phyloP scores from a whole-genome alignment of 495 filamentous ascomycete genomes.

The Aspergillus saccharolyticus region DNA sequence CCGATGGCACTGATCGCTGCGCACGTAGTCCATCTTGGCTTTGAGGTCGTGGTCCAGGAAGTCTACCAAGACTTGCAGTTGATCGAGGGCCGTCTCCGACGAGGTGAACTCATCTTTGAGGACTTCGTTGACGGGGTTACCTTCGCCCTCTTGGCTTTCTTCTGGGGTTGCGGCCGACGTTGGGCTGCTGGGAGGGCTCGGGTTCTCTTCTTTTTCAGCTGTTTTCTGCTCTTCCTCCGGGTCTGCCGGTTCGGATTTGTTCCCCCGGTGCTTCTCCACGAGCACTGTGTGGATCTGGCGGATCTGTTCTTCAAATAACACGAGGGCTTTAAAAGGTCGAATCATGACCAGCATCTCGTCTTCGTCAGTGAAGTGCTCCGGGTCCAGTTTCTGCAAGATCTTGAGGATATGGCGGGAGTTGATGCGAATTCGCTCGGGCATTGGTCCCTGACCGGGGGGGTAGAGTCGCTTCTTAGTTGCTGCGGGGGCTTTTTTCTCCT shows the following conservation, averaged over 20 bases:
- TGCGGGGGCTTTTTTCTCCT: not conserved
- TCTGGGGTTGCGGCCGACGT: no score
- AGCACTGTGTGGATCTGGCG: not conserved
- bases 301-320: not conserved
- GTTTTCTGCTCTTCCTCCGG: not conserved
- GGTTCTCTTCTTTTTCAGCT: not conserved
- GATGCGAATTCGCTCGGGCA: constrained; percentile 1
- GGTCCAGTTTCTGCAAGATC: not conserved
- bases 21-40: not conserved
- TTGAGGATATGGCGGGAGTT: not conserved
- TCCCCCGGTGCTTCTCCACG: not conserved
- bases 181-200: not conserved
- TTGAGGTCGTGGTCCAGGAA: constrained; percentile 1
- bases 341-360: not conserved
- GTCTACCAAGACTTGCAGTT: not conserved
- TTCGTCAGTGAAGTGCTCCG: not conserved
- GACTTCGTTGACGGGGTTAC: not conserved
- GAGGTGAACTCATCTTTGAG: not conserved
- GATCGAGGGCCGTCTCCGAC: not conserved
- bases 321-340: not conserved
- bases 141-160: not conserved
- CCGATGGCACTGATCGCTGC: constrained; percentile 8
- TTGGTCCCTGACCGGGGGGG: not conserved
- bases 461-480: not conserved
- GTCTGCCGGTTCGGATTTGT: not conserved